These are phyloP conservation scores for Punctularia strigosozonata DNA, from an alignment of 768 basidiomycete genomes.

Conservation along the genomic window DNA sequence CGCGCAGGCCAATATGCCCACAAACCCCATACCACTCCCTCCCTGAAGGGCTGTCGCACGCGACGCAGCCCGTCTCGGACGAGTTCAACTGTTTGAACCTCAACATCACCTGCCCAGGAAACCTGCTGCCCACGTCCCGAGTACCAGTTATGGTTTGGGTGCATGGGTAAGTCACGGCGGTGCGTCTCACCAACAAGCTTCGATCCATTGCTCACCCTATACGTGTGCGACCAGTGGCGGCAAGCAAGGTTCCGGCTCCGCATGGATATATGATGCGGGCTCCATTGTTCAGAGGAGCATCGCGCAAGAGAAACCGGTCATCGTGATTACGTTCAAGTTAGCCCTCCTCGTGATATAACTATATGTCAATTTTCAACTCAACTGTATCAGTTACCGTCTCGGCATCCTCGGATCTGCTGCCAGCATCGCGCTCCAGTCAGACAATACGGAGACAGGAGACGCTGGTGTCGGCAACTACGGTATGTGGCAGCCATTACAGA, in stretches of 20 bases:
- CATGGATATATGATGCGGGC: constrained; percentile 71
- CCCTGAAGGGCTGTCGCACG: constrained; percentile 38
- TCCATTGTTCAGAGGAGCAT: constrained; percentile 61
- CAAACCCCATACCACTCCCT: constrained; percentile 37
- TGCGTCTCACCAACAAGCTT: constrained; percentile 1
- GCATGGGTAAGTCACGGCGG: constrained; percentile 49
- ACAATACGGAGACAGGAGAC: constrained; percentile 53
- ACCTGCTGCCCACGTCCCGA: constrained; percentile 35
- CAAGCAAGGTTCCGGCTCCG: constrained; percentile 60
- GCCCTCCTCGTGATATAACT: constrained; percentile 18
- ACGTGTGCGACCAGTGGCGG: constrained; percentile 39
- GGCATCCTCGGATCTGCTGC: constrained; percentile 73
- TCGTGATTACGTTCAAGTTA: constrained; percentile 69
- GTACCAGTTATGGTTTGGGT: constrained; percentile 78
- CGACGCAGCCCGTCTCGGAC: constrained; percentile 31
- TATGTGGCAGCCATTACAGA: too few species aligned
- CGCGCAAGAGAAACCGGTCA: constrained; percentile 46
- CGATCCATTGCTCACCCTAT: constrained; percentile 4
- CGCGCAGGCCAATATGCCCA: constrained; percentile 60
- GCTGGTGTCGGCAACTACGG: constrained; percentile 74
- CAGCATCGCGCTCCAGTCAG: constrained; percentile 49
- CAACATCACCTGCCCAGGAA: constrained; percentile 67
- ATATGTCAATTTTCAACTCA: constrained; percentile 3
- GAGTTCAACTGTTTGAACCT: constrained; percentile 76
- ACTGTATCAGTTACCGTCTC: constrained; percentile 48